phyloP scores from a whole-genome alignment of 495 filamentous ascomycete species.

The Bathelium albidoporum region DNA sequence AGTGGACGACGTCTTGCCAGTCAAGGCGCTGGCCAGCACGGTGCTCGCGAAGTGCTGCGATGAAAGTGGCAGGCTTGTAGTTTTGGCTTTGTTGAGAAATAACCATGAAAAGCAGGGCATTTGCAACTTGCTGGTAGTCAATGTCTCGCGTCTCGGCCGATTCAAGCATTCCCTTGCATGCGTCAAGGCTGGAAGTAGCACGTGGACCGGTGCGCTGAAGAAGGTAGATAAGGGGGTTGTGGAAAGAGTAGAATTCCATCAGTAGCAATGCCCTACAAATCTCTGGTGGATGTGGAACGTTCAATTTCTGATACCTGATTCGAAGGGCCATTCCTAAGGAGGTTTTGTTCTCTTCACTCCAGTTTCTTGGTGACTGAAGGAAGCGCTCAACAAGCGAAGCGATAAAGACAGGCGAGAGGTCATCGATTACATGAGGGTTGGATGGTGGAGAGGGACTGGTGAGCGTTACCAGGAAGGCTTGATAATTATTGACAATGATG shows the following conservation, averaged over 20 bases:
- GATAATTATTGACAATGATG: conserved; percentile 64
- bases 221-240: conserved; percentile 59
- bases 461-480: conserved; percentile 62
- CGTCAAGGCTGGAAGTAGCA: conserved; percentile 43
- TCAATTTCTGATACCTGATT: conserved; percentile 53
- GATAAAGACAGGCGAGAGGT: conserved; percentile 54
- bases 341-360: conserved; percentile 61
- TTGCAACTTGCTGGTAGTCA: conserved; percentile 71
- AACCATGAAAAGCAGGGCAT: conserved; percentile 73
- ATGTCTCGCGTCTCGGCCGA: conserved; percentile 57
- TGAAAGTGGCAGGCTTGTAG: conserved; percentile 64
- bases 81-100: conserved; percentile 52
- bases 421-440: conserved; percentile 43
- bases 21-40: conserved; percentile 51
- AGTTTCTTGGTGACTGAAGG: conserved; percentile 67
- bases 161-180: conserved; percentile 52
- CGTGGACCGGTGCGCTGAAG: conserved; percentile 66
- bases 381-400: conserved; percentile 71
- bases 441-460: conserved; percentile 36
- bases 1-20: conserved; percentile 72
- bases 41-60: conserved; percentile 49
- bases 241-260: conserved; percentile 54
- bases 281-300: conserved; percentile 54
- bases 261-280: conserved; percentile 66
- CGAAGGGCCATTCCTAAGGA: conserved; percentile 57